phyloP scores from a whole-genome alignment of 345 rosid genomes.

The Sonneratia caseolaris region DNA sequence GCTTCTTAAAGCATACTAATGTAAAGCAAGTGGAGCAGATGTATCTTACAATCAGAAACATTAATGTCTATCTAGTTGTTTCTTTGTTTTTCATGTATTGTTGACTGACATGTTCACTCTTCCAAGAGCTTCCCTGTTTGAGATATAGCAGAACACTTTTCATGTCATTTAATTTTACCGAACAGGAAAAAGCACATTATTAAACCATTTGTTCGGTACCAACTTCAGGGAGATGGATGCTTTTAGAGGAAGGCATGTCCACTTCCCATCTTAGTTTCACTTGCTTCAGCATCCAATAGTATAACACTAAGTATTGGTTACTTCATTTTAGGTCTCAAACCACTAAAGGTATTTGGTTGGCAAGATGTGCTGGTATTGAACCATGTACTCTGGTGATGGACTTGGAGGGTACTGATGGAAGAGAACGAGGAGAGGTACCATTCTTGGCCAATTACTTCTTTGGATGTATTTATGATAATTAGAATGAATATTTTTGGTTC shows the following conservation, averaged over 20 bases:
- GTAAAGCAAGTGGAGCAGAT: too few species aligned
- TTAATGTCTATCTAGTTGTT: background rate
- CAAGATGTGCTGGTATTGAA: slow-evolving; percentile 78
- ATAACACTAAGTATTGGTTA: slow-evolving; percentile 1
- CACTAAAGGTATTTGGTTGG: slow-evolving; percentile 97
- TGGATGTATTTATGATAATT: background rate
- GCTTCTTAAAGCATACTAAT: background rate
- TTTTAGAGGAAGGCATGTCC: slow-evolving; percentile 74
- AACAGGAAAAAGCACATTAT: slow-evolving; percentile 87
- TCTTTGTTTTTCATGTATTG: background rate
- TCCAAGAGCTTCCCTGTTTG: background rate
- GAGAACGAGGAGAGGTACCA: slow-evolving; percentile 98
- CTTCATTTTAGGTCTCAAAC: slow-evolving; percentile 66
- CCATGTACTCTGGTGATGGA: slow-evolving; percentile 97
- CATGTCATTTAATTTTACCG: background rate
- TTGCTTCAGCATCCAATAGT: slow-evolving; percentile 6
- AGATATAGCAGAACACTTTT: background rate
- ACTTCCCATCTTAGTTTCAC: slow-evolving; percentile 4
- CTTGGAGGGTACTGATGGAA: slow-evolving; percentile 98
- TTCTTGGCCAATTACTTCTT: background rate
- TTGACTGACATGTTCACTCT: background rate
- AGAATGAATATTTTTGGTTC: background rate
- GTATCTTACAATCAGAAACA: too few species aligned
- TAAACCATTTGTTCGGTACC: slow-evolving; percentile 74
- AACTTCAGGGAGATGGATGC: slow-evolving; percentile 98